A percentile compares a stretch with the other conserved stretches of the same genome.
Evolutionary conservation across 768 basidiomycete species (phyloP).

Genomic region (Russula compacta): DNA sequence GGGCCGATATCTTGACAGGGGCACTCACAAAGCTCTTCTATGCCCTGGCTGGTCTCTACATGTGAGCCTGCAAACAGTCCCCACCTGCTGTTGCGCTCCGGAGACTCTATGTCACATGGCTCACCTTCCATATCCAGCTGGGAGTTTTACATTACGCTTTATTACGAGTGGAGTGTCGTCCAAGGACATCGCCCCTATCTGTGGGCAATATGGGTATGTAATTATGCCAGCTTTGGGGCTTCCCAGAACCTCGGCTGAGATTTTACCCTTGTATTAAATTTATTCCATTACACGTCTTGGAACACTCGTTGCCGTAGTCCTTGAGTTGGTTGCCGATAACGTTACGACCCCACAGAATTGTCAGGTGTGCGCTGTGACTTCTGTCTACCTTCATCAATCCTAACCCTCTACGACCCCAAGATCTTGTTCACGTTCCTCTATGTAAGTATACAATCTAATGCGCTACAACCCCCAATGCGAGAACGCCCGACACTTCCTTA

Average conservation of each 20-base stretch:
- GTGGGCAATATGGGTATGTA: not conserved
- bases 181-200: not conserved
- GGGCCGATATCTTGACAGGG: not conserved
- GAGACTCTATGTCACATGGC: not conserved
- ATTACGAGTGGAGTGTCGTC: not conserved
- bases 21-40: not conserved
- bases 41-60: not conserved
- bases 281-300: not conserved
- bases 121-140: not conserved
- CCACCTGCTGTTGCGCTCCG: no score
- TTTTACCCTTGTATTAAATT: not conserved
- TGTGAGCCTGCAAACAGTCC: not conserved
- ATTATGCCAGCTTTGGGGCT: not conserved
- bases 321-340: not conserved
- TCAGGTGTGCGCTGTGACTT: not conserved
- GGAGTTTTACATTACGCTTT: not conserved
- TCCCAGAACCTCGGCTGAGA: not conserved
- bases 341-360: not conserved
- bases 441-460: not conserved
- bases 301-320: not conserved
- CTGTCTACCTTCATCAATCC: not conserved
- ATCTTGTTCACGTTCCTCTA: not conserved
- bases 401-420: not conserved
- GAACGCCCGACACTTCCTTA: not conserved
- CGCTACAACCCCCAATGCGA: not conserved